Conservation (phyloP, 495 filamentous ascomycete species). For the Bryoglossum gracile region DNA sequence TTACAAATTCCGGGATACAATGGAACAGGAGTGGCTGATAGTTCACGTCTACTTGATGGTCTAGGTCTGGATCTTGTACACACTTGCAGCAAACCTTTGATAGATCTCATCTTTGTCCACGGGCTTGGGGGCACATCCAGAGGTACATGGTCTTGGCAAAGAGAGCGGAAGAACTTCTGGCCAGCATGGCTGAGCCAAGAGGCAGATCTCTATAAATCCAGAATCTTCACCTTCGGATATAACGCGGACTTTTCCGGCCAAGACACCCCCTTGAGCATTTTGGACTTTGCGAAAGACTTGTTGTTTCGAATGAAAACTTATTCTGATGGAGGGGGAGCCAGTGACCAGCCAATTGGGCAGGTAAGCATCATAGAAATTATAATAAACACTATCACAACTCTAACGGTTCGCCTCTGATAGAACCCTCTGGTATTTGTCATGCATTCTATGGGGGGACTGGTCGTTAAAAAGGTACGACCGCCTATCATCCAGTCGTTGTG, state of each 20-base stretch:
- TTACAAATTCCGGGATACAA: not conserved
- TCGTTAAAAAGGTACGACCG: constrained; percentile 36
- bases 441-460: constrained; percentile 40
- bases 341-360: not conserved
- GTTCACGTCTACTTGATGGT: not conserved
- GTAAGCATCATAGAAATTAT: not conserved
- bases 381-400: not conserved
- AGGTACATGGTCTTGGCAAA: constrained; percentile 28
- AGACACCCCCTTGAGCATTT: constrained; percentile 14
- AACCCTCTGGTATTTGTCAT: constrained; percentile 34
- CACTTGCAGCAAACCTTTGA: not conserved
- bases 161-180: constrained; percentile 28
- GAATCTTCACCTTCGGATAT: constrained; percentile 34
- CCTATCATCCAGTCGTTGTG: not conserved
- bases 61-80: not conserved
- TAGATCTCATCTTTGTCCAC: not conserved
- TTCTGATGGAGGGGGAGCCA: not conserved
- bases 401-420: constrained; percentile 8
- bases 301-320: constrained; percentile 16
- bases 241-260: constrained; percentile 27
- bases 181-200: constrained; percentile 31
- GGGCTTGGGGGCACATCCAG: constrained; percentile 25
- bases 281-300: constrained; percentile 35
- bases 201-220: constrained; percentile 20
- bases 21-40: not conserved